Conservation (phyloP, 345 rosid species). For the Jatropha curcas region DNA sequence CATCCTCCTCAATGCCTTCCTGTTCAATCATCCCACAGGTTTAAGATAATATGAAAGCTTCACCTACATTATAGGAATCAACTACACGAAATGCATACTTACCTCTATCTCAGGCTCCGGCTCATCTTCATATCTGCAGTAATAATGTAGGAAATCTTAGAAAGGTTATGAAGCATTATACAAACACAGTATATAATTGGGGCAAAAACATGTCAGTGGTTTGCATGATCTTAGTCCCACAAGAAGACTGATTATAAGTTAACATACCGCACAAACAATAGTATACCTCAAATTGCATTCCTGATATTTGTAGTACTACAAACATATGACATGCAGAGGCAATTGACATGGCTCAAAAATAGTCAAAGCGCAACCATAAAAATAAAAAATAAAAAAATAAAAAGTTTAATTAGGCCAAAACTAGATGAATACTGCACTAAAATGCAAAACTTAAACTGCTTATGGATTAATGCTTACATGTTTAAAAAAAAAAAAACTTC, state of each 20-base stretch:
- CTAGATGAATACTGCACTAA: too few relatives aligned
- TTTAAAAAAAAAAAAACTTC: background rate
- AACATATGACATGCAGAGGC: too few relatives aligned
- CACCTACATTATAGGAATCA: background rate
- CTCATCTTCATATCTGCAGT: conserved; percentile 74
- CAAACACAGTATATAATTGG: background rate
- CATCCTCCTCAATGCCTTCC: conserved; percentile 82
- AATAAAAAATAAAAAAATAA: background rate
- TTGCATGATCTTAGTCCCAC: background rate
- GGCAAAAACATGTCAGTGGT: background rate
- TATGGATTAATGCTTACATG: too few relatives aligned
- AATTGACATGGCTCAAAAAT: background rate
- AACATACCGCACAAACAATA: too few relatives aligned
- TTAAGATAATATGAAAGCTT: background rate
- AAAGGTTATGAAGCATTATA: background rate
- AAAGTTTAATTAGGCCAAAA: too few relatives aligned
- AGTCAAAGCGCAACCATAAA: background rate
- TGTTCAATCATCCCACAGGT: conserved; percentile 31
- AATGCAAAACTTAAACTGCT: too few relatives aligned
- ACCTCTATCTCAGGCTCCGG: conserved; percentile 90
- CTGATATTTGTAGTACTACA: too few relatives aligned
- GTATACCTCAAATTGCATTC: too few relatives aligned
- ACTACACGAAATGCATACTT: conserved; percentile 7
- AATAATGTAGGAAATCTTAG: background rate
- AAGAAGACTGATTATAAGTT: too few relatives aligned